These are phyloP conservation scores for Hypsizygus marmoreus DNA, from an alignment of 768 basidiomycete genomes.

Conservation along the genomic window DNA sequence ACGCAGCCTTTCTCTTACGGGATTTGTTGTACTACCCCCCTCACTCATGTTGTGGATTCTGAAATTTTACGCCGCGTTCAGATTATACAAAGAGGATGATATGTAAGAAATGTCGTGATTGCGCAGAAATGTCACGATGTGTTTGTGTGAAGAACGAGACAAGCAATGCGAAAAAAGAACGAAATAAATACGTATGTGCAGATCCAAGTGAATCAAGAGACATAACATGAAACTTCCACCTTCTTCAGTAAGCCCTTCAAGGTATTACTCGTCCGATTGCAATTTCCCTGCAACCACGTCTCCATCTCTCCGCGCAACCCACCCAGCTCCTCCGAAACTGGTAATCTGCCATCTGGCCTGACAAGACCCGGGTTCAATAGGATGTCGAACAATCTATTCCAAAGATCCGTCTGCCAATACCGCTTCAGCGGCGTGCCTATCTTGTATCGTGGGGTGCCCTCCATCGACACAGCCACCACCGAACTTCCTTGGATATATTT, in stretches of 20 bases:
- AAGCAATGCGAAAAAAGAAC: not conserved
- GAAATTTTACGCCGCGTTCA: slow-evolving; percentile 33
- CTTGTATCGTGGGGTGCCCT: slow-evolving; percentile 51
- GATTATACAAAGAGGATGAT: not conserved
- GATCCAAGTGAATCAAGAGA: slow-evolving; percentile 17
- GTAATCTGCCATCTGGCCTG: slow-evolving; percentile 59
- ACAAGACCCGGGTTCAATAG: slow-evolving; percentile 81
- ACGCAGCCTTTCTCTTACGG: slow-evolving; percentile 15
- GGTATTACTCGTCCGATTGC: slow-evolving; percentile 80
- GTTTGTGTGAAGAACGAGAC: not conserved
- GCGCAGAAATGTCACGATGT: no score
- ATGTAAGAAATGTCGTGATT: no score
- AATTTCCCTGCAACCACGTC: slow-evolving; percentile 81
- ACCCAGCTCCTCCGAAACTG: slow-evolving; percentile 69
- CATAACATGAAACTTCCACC: slow-evolving; percentile 61
- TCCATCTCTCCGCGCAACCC: slow-evolving; percentile 81
- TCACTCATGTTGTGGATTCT: slow-evolving; percentile 36
- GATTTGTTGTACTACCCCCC: slow-evolving; percentile 18
- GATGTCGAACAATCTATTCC: slow-evolving; percentile 81
- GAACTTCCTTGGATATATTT: slow-evolving; percentile 87
- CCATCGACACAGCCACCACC: slow-evolving; percentile 37
- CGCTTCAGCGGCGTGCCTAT: slow-evolving; percentile 82
- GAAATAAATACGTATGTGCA: slow-evolving; percentile 1
- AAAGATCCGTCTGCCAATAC: slow-evolving; percentile 92
- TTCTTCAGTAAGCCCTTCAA: slow-evolving; percentile 84